Evolutionary conservation across 768 basidiomycete genomes (phyloP), one percentile per base, ranked within the genome.

Genomic region (Russula ochroleuca): DNA sequence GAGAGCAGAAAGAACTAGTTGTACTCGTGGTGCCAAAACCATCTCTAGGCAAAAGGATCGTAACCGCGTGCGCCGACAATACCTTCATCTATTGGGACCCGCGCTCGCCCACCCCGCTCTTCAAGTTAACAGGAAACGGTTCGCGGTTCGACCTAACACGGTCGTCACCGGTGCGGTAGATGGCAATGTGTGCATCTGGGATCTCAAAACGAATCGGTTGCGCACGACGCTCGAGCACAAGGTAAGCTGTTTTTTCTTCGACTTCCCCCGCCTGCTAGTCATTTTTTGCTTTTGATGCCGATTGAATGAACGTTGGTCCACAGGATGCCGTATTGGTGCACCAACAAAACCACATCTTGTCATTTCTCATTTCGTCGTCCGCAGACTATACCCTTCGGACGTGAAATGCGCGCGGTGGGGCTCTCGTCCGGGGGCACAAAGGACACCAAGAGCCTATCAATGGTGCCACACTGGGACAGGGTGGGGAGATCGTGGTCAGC

Each of bases 101-200:
- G 3, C 85, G 91, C 23, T 85, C 83, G 0, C 76, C 90, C 0
- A 78, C 81, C 0, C 91, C 94, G 0, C 59, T 92, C 3, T 92
- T 91, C 80, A 97, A 96, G 75, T 81, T 98, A 43, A 80, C 83
- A 11, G 70, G 85, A 0, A 70, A 79, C 28, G 85, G 92, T 69
- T 84, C 82, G 8, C 86, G 93, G 10, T 95, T 94, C 71, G 78
- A 83, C 61, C 35, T 10, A 7, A 10, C 35, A 35, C 10, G 35
- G 10, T 35, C 35, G 35, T 35, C 35, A 93, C 90, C 2, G 95
- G 91, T 13, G 94, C 85, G 5, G 97, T 95, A 4, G 97, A 99
- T 71, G 94, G 94, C 0, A 95, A 93, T 72, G 89, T 86, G 19
- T 93, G 90, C 69, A 86, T 98, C 38, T 99, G 96, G 94, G 97